phyloP scores from a whole-genome alignment of 2,329 filamentous ascomycete species.

The Aspergillus awamori region DNA sequence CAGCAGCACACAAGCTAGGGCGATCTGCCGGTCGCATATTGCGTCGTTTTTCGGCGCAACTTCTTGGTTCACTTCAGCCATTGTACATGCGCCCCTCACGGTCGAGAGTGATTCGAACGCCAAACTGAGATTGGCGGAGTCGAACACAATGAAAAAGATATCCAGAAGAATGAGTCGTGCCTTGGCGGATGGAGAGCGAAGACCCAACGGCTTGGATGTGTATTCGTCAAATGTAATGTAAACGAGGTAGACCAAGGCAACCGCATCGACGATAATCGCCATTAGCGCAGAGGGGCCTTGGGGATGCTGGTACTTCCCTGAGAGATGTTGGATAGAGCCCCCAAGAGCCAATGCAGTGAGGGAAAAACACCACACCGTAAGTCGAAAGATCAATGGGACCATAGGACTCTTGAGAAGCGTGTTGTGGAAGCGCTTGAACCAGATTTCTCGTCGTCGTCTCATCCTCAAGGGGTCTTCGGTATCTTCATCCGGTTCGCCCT shows the following conservation, averaged over 20 bases:
- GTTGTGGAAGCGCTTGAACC: conserved; percentile 65
- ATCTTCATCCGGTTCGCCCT: conserved; percentile 51
- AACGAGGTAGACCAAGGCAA: conserved; percentile 85
- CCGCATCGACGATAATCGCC: conserved; percentile 83
- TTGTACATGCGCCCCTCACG: conserved; percentile 61
- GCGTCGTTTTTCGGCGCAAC: conserved; percentile 42
- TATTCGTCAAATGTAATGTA: conserved; percentile 98
- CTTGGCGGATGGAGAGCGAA: conserved; percentile 82
- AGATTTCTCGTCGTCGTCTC: conserved; percentile 55
- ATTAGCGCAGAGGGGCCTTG: conserved; percentile 80
- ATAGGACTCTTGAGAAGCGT: conserved; percentile 78
- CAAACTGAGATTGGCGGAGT: conserved; percentile 86
- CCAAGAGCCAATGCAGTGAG: conserved; percentile 79
- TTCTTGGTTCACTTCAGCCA: conserved; percentile 41
- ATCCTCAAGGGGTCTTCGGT: conserved; percentile 54
- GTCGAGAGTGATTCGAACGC: conserved; percentile 81
- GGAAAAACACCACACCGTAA: conserved; percentile 81
- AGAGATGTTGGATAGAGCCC: conserved; percentile 69
- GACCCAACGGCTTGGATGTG: conserved; percentile 85
- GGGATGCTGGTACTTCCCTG: conserved; percentile 50
- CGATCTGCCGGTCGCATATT: conserved; percentile 67
- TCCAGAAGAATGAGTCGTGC: conserved; percentile 88
- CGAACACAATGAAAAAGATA: conserved; percentile 95
- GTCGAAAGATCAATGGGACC: conserved; percentile 79
- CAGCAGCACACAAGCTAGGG: conserved; percentile 75